Base-by-base conservation (phyloP, 345 rosid species). In the Brassica rapa region DNA sequence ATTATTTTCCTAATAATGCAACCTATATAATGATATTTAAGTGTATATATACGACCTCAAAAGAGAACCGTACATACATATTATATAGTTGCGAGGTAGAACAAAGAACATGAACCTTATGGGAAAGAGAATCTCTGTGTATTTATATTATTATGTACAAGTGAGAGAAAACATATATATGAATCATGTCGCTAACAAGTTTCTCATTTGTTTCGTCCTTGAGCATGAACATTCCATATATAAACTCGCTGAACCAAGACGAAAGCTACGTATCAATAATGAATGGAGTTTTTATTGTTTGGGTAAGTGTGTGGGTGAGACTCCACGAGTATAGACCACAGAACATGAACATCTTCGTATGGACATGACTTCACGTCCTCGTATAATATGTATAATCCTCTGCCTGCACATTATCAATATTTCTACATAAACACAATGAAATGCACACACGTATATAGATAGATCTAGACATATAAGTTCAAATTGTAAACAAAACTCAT, bases 321-420 rank as follows among this genome's bases (percentile, higher is more conserved):
- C 67, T 93, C 96, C 77, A 91, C 96, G 6, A 91, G 87, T 80
- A 91, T 90, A 62, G 96, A 91, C 98, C 94, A 90, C 25, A 93
- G 88, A 8, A 91, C 88, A 41, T 92, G 98, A 57, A 91, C 97
- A 85, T 93, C 97, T 85, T 94, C 97, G 29, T 82, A 92, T 25
- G 89, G 88, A 73, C 96, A 91, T 16, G 97, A 89, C 79, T 91
- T 90, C 68, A 91, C 97, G 82, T 91, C 98, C 76, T 91, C 96
- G 29, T 91, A 89, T 73, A 93, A 81, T 81, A 94, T 90, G 85
- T 89, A 89, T 78, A 91, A 84, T 80, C 91, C 97, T 88, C 88
- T 87, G 69, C 92, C 97, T 91, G 88, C 75, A 75, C 64, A 80
- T 62, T 60, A 68, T 21, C 2, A 55, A 61, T 27, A 9, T 33